Percentiles rank a stretch among this genome's conserved stretches.
phyloP scores from a whole-genome alignment of 1,284 basidiomycete species.

The Lentinula novae-zelandiae region DNA sequence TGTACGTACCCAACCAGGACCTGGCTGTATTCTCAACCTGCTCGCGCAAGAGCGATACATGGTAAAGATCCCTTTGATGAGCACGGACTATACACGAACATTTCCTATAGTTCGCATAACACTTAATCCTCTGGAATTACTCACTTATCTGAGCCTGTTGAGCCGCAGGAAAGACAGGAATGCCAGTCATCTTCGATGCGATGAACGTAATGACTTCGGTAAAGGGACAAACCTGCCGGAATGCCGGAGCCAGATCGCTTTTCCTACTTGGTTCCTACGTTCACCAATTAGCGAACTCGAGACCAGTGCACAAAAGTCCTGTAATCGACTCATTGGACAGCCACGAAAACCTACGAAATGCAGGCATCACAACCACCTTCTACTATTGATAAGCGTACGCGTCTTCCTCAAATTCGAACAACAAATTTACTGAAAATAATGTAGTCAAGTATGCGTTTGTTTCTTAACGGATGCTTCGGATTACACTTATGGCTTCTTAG shows the following conservation, averaged over 20 bases:
- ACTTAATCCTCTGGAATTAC: constrained; percentile 25
- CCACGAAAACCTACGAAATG: constrained; percentile 31
- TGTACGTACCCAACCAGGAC: constrained; percentile 68
- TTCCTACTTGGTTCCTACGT: background rate
- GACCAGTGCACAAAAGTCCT: constrained; percentile 1
- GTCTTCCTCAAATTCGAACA: constrained; percentile 23
- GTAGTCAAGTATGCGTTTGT: constrained; percentile 45
- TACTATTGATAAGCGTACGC: constrained; percentile 70
- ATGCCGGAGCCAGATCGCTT: background rate
- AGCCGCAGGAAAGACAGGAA: constrained; percentile 61
- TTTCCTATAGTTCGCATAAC: constrained; percentile 12
- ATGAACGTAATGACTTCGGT: no score
- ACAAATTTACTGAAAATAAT: constrained; percentile 2
- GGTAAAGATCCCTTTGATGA: constrained; percentile 81
- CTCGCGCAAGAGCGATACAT: constrained; percentile 72
- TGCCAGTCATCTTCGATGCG: constrained; percentile 5
- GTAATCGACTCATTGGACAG: background rate
- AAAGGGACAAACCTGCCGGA: background rate
- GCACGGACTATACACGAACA: constrained; percentile 61
- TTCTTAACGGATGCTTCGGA: constrained; percentile 1
- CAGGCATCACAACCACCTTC: constrained; percentile 56
- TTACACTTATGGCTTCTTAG: constrained; percentile 35
- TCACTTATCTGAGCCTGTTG: constrained; percentile 84
- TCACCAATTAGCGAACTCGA: no score
- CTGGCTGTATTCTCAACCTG: constrained; percentile 74